Conservation (phyloP, 106 monocot genomes). For the Phalaenopsis aphrodite region DNA sequence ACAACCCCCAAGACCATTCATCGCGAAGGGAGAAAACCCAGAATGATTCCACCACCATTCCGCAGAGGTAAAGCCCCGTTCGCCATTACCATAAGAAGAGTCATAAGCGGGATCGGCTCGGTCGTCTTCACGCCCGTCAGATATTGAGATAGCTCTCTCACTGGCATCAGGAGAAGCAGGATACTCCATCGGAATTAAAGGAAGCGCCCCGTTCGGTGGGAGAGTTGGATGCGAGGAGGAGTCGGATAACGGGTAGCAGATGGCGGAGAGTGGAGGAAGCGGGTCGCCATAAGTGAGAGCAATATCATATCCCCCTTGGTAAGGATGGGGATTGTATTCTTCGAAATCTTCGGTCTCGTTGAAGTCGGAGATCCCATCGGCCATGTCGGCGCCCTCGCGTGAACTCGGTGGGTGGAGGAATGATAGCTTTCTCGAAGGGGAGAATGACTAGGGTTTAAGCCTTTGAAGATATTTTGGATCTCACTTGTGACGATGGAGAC, state of each 20-base stretch:
- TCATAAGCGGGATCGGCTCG: neutral
- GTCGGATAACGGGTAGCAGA: slow-evolving; percentile 55
- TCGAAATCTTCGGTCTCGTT: slow-evolving; percentile 36
- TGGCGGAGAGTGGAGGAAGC: slow-evolving; percentile 55
- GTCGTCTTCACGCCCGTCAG: neutral
- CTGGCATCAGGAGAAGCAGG: neutral
- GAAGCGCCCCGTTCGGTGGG: neutral
- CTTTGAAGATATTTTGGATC: neutral
- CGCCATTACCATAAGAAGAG: slow-evolving; percentile 14
- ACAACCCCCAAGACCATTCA: neutral
- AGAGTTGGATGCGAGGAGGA: neutral
- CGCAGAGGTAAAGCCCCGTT: neutral
- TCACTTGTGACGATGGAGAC: neutral
- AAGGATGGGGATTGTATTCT: slow-evolving; percentile 78
- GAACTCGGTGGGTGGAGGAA: neutral
- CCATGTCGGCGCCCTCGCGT: neutral
- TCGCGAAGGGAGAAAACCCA: slow-evolving; percentile 19
- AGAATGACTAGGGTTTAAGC: neutral
- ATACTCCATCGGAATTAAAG: no score
- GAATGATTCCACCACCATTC: slow-evolving; percentile 8
- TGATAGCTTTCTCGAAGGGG: neutral
- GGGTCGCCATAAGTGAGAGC: slow-evolving; percentile 64
- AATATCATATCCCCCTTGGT: slow-evolving; percentile 87
- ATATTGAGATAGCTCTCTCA: neutral
- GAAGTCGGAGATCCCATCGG: slow-evolving; percentile 6